These are phyloP conservation scores for Metschnikowia bowlesiae DNA, from an alignment of 805 yeast genomes.

Conservation along the genomic window DNA sequence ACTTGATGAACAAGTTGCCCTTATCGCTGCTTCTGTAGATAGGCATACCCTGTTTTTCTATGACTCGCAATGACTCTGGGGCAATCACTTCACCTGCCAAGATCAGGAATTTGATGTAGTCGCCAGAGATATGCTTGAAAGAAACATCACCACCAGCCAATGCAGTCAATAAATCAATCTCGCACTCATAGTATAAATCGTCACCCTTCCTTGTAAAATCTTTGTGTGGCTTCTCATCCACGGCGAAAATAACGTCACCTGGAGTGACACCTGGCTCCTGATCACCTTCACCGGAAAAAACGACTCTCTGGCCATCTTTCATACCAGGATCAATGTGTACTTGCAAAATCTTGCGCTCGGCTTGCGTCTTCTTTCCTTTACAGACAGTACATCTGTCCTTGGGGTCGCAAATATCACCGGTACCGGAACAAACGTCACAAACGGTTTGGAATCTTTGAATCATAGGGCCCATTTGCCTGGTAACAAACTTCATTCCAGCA, in stretches of 20 bases:
- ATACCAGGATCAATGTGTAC: constrained; percentile 96
- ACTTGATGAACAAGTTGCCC: constrained; percentile 85
- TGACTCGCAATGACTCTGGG: constrained; percentile 76
- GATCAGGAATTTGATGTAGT: constrained; percentile 75
- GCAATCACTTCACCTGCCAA: constrained; percentile 90
- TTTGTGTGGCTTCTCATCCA: constrained; percentile 85
- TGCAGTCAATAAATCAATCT: constrained; percentile 89
- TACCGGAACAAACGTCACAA: constrained; percentile 89
- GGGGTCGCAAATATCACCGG: constrained; percentile 82
- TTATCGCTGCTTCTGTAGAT: constrained; percentile 78
- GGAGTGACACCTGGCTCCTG: constrained; percentile 93
- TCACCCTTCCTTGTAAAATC: constrained; percentile 83
- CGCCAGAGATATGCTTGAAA: constrained; percentile 87
- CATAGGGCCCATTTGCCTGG: constrained; percentile 99
- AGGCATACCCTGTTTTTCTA: constrained; percentile 98
- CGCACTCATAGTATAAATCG: constrained; percentile 79
- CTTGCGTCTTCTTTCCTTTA: constrained; percentile 80
- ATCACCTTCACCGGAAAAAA: constrained; percentile 94
- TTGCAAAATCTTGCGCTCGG: constrained; percentile 88
- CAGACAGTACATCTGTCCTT: constrained; percentile 86
- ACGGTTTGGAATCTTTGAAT: constrained; percentile 95
- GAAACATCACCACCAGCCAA: constrained; percentile 93
- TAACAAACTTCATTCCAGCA: constrained; percentile 82
- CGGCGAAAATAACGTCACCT: constrained; percentile 91
- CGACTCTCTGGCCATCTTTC: constrained; percentile 88